Percentiles rank a stretch among this genome's conserved stretches.
phyloP scores from a whole-genome alignment of 2,329 filamentous ascomycete species.

The Myriosclerotinia scirpicola region DNA sequence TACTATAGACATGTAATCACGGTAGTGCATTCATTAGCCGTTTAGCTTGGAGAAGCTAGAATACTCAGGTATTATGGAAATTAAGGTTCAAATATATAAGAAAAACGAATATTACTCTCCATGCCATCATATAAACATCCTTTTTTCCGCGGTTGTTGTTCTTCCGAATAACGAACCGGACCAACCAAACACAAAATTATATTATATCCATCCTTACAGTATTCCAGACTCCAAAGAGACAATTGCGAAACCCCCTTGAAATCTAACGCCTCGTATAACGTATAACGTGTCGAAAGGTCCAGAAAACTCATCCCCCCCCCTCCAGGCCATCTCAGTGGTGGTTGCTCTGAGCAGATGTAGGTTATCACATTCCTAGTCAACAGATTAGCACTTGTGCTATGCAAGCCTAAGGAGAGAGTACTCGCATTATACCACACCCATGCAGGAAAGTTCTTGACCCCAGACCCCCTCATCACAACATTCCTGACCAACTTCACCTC shows the following conservation, averaged over 20 bases:
- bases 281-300: no score
- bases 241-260: neutral
- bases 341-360: neutral
- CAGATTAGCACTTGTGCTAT: neutral
- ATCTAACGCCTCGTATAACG: no score
- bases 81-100: neutral
- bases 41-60: accelerated
- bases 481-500: neutral
- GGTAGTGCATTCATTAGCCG: neutral
- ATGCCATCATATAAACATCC: no score
- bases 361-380: neutral
- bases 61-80: neutral
- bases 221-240: neutral
- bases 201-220: no score
- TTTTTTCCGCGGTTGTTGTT: neutral
- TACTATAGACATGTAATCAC: neutral
- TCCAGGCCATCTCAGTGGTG: neutral
- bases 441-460: neutral
- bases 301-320: neutral
- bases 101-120: neutral
- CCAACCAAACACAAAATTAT: neutral
- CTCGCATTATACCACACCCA: neutral
- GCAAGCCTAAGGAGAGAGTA: neutral
- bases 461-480: no score
- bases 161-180: neutral